phyloP scores from a whole-genome alignment of 1,284 basidiomycete species.

The Mycena citricolor region DNA sequence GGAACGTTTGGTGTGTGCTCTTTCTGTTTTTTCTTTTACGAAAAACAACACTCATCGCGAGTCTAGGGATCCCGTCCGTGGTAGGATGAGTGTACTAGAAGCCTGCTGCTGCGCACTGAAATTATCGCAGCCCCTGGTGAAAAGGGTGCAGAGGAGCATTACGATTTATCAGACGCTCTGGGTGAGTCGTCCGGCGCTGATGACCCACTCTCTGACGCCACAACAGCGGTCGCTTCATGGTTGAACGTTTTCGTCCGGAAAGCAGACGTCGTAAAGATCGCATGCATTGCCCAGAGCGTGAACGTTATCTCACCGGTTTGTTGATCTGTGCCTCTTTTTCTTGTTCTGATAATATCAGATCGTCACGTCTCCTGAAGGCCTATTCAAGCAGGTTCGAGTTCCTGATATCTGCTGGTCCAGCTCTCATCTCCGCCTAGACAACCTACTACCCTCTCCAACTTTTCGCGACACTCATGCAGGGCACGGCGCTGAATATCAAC shows the following conservation, averaged over 20 bases:
- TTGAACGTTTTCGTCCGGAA: constrained; percentile 65
- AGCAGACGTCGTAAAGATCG: constrained; percentile 58
- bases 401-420: too few relatives aligned
- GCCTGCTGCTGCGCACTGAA: not conserved
- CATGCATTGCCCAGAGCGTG: constrained; percentile 59
- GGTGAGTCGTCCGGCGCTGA: too few relatives aligned
- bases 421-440: constrained; percentile 32
- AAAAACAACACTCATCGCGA: not conserved
- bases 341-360: constrained; percentile 34
- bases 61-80: constrained; percentile 40
- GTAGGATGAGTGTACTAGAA: too few relatives aligned
- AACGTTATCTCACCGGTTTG: constrained; percentile 55
- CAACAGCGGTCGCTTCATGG: constrained; percentile 51
- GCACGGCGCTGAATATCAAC: constrained; percentile 43
- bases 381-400: constrained; percentile 41
- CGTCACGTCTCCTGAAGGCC: constrained; percentile 43
- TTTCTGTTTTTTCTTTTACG: not conserved
- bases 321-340: too few relatives aligned
- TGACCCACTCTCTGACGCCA: too few relatives aligned
- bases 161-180: constrained; percentile 63
- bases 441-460: constrained; percentile 55
- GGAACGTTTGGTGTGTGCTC: constrained; percentile 53
- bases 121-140: constrained; percentile 39
- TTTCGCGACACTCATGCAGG: constrained; percentile 56
- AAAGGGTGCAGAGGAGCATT: constrained; percentile 59